Conservation (phyloP, 2,329 filamentous ascomycete genomes). For the Fusarium denticulatum region DNA sequence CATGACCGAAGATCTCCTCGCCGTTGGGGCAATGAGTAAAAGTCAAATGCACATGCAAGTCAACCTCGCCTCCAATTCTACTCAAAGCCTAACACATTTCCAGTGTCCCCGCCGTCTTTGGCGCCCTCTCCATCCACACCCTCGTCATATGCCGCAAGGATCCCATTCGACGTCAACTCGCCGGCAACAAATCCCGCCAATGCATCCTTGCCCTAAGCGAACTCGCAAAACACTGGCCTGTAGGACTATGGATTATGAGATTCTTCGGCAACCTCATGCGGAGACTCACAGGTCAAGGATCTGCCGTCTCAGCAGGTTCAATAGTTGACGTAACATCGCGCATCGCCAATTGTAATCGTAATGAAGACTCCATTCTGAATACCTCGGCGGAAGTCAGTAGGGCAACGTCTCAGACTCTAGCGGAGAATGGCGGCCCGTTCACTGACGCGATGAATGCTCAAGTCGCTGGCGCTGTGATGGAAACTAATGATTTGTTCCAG, state of each 20-base stretch:
- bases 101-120: conserved; percentile 28
- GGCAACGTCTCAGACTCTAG: rapidly evolving
- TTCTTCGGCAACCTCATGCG: conserved; percentile 33
- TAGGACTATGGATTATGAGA: conserved; percentile 32
- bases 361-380: neutral
- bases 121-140: conserved; percentile 34
- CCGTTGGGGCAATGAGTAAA: conserved; percentile 10
- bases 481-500: neutral
- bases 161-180: conserved; percentile 22
- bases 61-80: neutral
- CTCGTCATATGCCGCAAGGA: conserved; percentile 31
- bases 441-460: neutral
- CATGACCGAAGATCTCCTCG: conserved; percentile 22
- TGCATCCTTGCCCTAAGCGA: conserved; percentile 35
- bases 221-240: conserved; percentile 31
- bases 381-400: rapidly evolving
- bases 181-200: conserved; percentile 36
- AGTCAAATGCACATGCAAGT: conserved; percentile 21
- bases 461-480: neutral
- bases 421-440: neutral
- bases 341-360: neutral
- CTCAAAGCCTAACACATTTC: no score
- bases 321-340: conserved; percentile 21
- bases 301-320: conserved; percentile 1
- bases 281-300: conserved; percentile 23